Conservation (phyloP, 345 rosid species). For the Pistacia vera region DNA sequence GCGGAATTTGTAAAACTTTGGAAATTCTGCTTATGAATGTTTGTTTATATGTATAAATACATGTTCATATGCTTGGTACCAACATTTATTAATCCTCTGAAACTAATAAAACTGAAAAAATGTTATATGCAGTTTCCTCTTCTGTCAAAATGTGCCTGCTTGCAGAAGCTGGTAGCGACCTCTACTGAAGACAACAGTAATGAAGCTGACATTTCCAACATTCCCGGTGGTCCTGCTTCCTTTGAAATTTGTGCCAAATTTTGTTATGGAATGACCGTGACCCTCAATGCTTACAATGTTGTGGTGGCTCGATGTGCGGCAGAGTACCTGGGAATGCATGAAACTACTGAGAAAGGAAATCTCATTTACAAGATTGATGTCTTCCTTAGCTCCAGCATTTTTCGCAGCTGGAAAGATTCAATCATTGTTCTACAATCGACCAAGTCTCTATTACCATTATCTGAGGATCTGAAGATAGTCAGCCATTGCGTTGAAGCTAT, state of each 20-base stretch:
- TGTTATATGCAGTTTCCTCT: constrained; percentile 72
- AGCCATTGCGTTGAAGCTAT: constrained; percentile 68
- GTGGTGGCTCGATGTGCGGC: constrained; percentile 77
- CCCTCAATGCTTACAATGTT: constrained; percentile 78
- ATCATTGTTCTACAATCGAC: constrained; percentile 76
- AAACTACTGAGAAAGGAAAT: constrained; percentile 76
- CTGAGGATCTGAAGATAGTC: constrained; percentile 67
- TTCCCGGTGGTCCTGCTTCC: constrained; percentile 81
- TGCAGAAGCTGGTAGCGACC: constrained; percentile 61
- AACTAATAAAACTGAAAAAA: constrained; percentile 13
- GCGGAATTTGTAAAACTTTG: neutral
- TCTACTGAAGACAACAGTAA: constrained; percentile 43
- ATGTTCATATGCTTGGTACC: neutral
- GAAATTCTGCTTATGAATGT: neutral
- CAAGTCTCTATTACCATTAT: constrained; percentile 48
- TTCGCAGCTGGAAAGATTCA: constrained; percentile 90
- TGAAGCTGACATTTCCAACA: constrained; percentile 63
- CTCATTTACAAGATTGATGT: constrained; percentile 81
- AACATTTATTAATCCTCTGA: constrained; percentile 9
- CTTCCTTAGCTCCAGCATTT: constrained; percentile 73
- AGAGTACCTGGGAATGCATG: constrained; percentile 82
- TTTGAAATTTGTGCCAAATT: constrained; percentile 87
- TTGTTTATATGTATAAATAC: neutral
- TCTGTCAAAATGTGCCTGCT: constrained; percentile 64
- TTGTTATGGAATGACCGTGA: constrained; percentile 83